Conservation (phyloP, 768 basidiomycete genomes). For the Pleurotus giganteus region DNA sequence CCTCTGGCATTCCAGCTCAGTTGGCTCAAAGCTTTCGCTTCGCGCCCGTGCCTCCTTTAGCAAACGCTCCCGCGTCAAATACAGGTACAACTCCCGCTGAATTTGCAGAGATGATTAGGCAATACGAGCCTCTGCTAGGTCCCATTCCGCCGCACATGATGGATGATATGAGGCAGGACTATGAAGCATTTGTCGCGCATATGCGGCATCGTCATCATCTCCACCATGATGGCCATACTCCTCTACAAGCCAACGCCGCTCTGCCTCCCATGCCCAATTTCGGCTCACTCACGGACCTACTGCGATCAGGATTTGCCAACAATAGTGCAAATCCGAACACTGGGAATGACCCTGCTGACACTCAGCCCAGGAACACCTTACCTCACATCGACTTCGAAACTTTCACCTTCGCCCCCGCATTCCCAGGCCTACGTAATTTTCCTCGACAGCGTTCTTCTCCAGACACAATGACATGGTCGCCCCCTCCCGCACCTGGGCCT, state of each 20-base stretch:
- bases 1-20: slow-evolving; percentile 3
- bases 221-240: not conserved
- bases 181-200: not conserved
- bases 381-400: too few relatives aligned
- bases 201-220: not conserved
- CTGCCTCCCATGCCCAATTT: not conserved
- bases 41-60: not conserved
- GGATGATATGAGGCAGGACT: not conserved
- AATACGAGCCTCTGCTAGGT: not conserved
- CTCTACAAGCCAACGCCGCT: not conserved
- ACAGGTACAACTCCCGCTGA: not conserved
- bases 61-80: not conserved
- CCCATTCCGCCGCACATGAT: not conserved
- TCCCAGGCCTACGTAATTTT: not conserved
- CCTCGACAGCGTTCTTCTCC: slow-evolving; percentile 13
- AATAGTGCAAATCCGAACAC: too few relatives aligned
- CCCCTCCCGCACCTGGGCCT: slow-evolving; percentile 62
- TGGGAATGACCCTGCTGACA: too few relatives aligned
- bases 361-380: too few relatives aligned
- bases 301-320: too few relatives aligned
- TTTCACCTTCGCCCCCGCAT: not conserved
- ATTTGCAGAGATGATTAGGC: not conserved
- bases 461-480: slow-evolving; percentile 50
- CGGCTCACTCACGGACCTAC: too few relatives aligned
- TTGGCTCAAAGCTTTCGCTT: not conserved